Evolutionary conservation across 495 filamentous ascomycete genomes (phyloP).

Genomic region (Evernia prunastri): DNA sequence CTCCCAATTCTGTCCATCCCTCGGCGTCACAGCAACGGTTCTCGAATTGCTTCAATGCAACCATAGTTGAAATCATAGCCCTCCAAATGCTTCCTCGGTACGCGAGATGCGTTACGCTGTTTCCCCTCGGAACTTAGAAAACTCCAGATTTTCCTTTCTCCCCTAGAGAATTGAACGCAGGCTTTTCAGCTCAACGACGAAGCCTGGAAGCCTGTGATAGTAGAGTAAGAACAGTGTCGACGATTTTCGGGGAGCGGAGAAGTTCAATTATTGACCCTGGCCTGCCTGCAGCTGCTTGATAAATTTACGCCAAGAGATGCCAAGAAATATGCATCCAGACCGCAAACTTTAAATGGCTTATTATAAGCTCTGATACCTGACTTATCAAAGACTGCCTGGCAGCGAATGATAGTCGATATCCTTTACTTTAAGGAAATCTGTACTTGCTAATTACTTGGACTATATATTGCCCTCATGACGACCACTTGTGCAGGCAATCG

Average conservation of each 20-base stretch:
- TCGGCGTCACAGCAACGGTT: not conserved
- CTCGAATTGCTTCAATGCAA: slow-evolving; percentile 4
- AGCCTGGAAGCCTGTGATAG: slow-evolving; percentile 13
- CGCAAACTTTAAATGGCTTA: not conserved
- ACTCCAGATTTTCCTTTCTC: slow-evolving; percentile 8
- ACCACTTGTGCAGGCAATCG: slow-evolving; percentile 18
- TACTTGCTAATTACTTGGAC: not conserved
- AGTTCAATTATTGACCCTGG: too few relatives aligned
- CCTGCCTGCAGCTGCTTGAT: too few relatives aligned
- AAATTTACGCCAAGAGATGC: not conserved
- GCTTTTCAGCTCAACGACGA: slow-evolving; percentile 7
- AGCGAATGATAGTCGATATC: not conserved
- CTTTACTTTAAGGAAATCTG: not conserved
- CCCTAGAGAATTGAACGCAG: slow-evolving; percentile 8
- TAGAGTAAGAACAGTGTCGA: not conserved
- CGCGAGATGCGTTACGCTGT: slow-evolving; percentile 20
- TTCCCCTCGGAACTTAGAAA: slow-evolving; percentile 18
- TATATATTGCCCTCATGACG: slow-evolving; percentile 24
- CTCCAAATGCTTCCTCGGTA: slow-evolving; percentile 16
- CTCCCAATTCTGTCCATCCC: slow-evolving; percentile 22
- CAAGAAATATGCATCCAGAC: not conserved
- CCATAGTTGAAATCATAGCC: slow-evolving; percentile 18
- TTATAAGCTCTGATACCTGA: not conserved
- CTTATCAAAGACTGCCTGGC: not conserved
- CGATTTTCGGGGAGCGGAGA: not conserved